Conservation (phyloP, 306 rosid genomes). For the Prunus dulcis region DNA sequence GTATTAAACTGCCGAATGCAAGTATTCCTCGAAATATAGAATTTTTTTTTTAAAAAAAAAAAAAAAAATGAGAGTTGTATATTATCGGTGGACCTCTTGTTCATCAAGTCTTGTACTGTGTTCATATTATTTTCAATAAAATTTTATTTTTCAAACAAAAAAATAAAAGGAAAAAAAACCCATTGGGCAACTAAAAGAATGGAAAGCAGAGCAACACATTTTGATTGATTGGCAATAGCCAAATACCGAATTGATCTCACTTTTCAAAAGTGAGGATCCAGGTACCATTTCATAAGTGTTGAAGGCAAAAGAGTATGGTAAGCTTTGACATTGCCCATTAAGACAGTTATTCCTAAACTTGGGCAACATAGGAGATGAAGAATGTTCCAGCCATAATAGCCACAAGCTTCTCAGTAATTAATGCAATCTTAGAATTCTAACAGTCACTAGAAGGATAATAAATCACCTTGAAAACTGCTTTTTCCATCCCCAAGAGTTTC, state of each 20-base stretch:
- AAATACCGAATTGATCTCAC: neutral
- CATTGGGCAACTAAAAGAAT: neutral
- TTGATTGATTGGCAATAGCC: neutral
- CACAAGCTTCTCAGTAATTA: constrained; percentile 9
- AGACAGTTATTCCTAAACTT: neutral
- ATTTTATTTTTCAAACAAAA: neutral
- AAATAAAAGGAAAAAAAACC: neutral
- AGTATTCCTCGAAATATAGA: too few relatives aligned
- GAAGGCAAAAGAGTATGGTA: neutral
- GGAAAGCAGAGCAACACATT: neutral
- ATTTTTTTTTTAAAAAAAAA: neutral
- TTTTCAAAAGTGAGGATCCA: neutral
- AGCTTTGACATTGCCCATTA: neutral
- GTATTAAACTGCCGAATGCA: too few relatives aligned
- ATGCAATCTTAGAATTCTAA: neutral
- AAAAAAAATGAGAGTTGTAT: neutral
- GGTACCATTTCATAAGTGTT: neutral
- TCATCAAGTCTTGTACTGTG: neutral
- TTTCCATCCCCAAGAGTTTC: constrained; percentile 33
- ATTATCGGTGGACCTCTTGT: neutral
- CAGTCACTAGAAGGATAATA: constrained; percentile 16
- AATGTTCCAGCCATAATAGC: neutral
- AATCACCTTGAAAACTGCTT: constrained; percentile 46
- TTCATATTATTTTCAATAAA: neutral
- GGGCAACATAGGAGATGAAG: neutral